Conservation (phyloP, 495 filamentous ascomycete species). For the Xylaria intraflava region DNA sequence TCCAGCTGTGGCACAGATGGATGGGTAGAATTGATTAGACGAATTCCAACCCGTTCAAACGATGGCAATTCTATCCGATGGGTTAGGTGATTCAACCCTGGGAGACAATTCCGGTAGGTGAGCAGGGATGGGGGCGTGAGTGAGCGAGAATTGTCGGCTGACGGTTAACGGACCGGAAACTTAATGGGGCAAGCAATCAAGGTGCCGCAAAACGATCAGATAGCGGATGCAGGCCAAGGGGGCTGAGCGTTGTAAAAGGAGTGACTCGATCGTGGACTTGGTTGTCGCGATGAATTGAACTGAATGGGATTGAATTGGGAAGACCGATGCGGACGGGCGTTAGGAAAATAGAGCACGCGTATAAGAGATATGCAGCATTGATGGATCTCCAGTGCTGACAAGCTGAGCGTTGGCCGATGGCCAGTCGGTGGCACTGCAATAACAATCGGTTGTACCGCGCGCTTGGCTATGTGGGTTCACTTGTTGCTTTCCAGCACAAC, state of each 20-base stretch:
- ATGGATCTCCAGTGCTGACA: neutral
- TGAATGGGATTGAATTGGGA: no score
- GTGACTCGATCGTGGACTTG: neutral
- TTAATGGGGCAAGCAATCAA: neutral
- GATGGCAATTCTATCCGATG: neutral
- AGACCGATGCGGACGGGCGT: neutral
- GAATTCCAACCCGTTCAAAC: constrained; percentile 2
- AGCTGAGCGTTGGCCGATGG: neutral
- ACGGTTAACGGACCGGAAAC: neutral
- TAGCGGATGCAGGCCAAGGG: neutral
- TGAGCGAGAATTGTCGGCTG: neutral
- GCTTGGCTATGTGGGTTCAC: neutral
- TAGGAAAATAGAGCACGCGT: neutral
- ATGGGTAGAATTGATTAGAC: constrained; percentile 8
- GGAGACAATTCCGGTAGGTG: neutral
- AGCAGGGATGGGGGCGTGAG: neutral
- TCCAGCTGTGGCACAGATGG: constrained; percentile 5
- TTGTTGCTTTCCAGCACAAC: neutral
- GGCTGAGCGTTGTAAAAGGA: neutral
- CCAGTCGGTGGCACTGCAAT: neutral
- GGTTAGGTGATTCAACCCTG: neutral
- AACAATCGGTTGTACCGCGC: neutral
- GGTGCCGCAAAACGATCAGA: neutral
- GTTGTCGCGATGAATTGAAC: neutral
- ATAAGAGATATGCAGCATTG: neutral